These are phyloP conservation scores for Wickerhamiella siamensis DNA, from an alignment of 805 yeast genomes.

Conservation along the genomic window DNA sequence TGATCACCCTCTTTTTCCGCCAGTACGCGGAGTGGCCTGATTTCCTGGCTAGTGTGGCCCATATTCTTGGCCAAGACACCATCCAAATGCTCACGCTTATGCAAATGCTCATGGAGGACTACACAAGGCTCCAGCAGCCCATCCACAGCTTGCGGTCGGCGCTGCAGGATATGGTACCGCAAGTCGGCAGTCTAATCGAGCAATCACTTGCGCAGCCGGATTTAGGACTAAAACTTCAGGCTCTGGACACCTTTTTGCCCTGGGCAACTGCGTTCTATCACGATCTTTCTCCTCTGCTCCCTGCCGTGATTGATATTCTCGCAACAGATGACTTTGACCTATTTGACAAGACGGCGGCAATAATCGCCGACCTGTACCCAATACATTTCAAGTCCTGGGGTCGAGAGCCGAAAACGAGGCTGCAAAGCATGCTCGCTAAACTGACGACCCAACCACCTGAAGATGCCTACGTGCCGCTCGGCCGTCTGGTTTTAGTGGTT, in stretches of 20 bases:
- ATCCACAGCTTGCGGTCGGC: conserved; percentile 8
- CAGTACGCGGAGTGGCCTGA: conserved; percentile 28
- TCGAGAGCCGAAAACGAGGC: conserved; percentile 4
- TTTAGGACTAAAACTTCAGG: neutral
- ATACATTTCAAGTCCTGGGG: conserved; percentile 10
- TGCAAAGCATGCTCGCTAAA: conserved; percentile 3
- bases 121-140: conserved; percentile 8
- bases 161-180: conserved; percentile 8
- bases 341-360: conserved; percentile 7
- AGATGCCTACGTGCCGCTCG: conserved; percentile 9
- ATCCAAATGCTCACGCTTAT: conserved; percentile 16
- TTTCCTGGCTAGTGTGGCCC: conserved; percentile 19
- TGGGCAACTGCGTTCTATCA: conserved; percentile 13
- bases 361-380: conserved; percentile 11
- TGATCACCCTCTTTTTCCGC: conserved; percentile 35
- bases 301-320: conserved; percentile 3
- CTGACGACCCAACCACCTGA: conserved; percentile 6
- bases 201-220: neutral
- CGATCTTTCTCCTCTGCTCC: conserved; percentile 6
- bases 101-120: conserved; percentile 20
- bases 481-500: conserved; percentile 12
- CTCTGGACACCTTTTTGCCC: conserved; percentile 7
- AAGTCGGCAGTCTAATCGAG: conserved; percentile 1
- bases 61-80: conserved; percentile 8
- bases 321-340: conserved; percentile 9